Evolutionary conservation across 352 stramenopile species (phyloP).

Genomic region (Blastocystis sp.): DNA sequence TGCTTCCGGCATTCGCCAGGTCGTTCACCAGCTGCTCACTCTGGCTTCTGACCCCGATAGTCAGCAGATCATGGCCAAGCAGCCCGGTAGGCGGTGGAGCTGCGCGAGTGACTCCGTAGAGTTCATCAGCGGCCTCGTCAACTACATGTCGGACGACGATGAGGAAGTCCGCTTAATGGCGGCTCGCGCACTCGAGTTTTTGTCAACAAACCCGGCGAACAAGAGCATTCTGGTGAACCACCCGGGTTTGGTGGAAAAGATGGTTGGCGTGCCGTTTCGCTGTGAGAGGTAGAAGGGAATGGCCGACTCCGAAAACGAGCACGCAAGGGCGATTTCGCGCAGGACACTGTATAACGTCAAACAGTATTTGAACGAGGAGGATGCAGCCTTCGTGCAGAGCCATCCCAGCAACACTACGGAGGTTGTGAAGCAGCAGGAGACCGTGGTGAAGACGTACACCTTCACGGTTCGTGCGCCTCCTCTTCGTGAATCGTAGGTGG

Average conservation of each 20-base stretch:
- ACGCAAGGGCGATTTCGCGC: conserved; percentile 53
- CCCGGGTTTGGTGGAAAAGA: conserved; percentile 52
- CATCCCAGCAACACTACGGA: conserved; percentile 8
- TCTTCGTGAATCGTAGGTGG: conserved; percentile 10
- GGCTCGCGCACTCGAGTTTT: conserved; percentile 58
- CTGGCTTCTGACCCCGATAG: conserved; percentile 66
- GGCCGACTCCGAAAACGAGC: conserved; percentile 52
- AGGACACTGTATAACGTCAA: conserved; percentile 65
- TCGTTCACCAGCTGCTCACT: conserved; percentile 54
- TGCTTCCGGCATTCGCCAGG: conserved; percentile 30
- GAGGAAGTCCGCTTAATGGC: conserved; percentile 55
- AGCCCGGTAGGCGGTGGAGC: neutral
- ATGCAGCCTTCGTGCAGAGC: conserved; percentile 42
- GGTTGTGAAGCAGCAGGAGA: conserved; percentile 8
- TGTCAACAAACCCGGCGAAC: conserved; percentile 60
- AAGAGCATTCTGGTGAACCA: conserved; percentile 15
- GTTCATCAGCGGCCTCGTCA: conserved; percentile 52
- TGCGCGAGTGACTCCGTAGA: conserved; percentile 4
- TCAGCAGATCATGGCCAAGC: conserved; percentile 59
- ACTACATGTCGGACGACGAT: conserved; percentile 53
- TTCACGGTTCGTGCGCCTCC: neutral
- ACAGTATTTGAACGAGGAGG: conserved; percentile 16
- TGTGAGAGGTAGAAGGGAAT: conserved; percentile 47
- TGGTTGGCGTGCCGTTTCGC: conserved; percentile 11
- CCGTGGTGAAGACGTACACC: conserved; percentile 55